These are phyloP conservation scores for Persicaria tinctoria DNA, from an alignment of 148 eudicot genomes.

Conservation along the genomic window DNA sequence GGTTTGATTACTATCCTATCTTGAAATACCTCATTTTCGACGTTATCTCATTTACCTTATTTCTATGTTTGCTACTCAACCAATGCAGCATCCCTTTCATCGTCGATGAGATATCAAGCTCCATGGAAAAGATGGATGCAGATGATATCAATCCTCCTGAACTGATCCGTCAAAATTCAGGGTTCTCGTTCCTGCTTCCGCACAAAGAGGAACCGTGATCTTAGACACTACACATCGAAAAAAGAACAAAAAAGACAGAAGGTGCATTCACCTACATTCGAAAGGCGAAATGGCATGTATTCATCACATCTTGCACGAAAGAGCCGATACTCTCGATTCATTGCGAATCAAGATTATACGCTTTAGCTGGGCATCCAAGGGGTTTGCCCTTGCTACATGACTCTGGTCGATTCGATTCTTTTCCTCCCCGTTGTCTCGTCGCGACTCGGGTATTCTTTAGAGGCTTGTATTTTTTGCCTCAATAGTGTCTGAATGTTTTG, in stretches of 20 bases:
- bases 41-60: background rate
- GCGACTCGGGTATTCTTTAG: constrained; percentile 5
- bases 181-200: constrained; percentile 73
- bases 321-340: background rate
- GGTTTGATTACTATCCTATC: constrained; percentile 30
- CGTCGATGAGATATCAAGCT: constrained; percentile 85
- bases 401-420: constrained; percentile 4
- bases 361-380: background rate
- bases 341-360: background rate
- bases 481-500: constrained; percentile 5
- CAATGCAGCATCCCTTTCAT: constrained; percentile 86
- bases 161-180: constrained; percentile 79
- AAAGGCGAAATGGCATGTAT: background rate
- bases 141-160: constrained; percentile 81
- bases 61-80: background rate
- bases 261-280: background rate
- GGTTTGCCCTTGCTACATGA: background rate
- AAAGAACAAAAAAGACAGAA: background rate
- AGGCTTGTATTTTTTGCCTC: constrained; percentile 10
- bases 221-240: background rate
- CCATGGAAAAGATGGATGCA: constrained; percentile 60
- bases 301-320: background rate
- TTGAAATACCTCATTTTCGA: background rate
- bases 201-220: constrained; percentile 27
- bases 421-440: background rate